phyloP scores from a whole-genome alignment of 2,329 filamentous ascomycete species.

The Diplocarpon rosae region DNA sequence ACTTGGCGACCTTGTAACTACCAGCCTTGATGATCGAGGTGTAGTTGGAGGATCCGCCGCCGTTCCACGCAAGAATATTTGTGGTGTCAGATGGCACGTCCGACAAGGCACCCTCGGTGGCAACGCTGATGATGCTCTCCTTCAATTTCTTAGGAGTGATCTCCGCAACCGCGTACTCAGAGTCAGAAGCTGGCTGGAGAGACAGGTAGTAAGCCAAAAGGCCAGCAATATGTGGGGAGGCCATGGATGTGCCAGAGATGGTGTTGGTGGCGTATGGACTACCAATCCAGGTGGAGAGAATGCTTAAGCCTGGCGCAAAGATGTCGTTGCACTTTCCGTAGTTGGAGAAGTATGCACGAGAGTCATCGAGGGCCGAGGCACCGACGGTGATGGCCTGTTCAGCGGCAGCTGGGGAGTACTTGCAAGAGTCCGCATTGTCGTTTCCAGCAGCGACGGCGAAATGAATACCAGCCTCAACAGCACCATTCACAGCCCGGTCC shows the following conservation, averaged over 20 bases:
- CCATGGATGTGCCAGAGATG: slow-evolving; percentile 99
- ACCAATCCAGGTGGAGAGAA: slow-evolving; percentile 96
- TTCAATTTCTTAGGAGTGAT: slow-evolving; percentile 94
- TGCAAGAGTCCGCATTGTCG: slow-evolving; percentile 97
- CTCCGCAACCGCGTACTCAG: slow-evolving; percentile 77
- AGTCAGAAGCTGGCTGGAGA: slow-evolving; percentile 82
- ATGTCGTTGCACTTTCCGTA: slow-evolving; percentile 99
- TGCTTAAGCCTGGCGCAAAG: slow-evolving; percentile 94
- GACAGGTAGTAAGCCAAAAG: slow-evolving; percentile 97
- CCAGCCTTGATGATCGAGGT: slow-evolving; percentile 66
- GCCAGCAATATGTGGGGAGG: slow-evolving; percentile 91
- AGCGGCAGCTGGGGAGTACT: slow-evolving; percentile 94
- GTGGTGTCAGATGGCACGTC: slow-evolving; percentile 79
- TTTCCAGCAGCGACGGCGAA: slow-evolving; percentile 98
- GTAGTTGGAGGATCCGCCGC: slow-evolving; percentile 90
- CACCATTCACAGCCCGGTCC: slow-evolving; percentile 86
- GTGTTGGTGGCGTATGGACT: slow-evolving; percentile 94
- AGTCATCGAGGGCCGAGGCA: slow-evolving; percentile 84
- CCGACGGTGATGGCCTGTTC: slow-evolving; percentile 89
- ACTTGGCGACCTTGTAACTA: slow-evolving; percentile 50
- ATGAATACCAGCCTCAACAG: slow-evolving; percentile 84
- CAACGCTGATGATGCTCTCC: slow-evolving; percentile 72
- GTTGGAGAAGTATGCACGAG: slow-evolving; percentile 99
- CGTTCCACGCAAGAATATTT: slow-evolving; percentile 98
- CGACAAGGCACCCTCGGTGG: slow-evolving; percentile 64